A percentile compares a stretch with the other conserved stretches of the same genome.
phyloP scores from a whole-genome alignment of 208 protist genomes.

The Crithidia brevicula region DNA sequence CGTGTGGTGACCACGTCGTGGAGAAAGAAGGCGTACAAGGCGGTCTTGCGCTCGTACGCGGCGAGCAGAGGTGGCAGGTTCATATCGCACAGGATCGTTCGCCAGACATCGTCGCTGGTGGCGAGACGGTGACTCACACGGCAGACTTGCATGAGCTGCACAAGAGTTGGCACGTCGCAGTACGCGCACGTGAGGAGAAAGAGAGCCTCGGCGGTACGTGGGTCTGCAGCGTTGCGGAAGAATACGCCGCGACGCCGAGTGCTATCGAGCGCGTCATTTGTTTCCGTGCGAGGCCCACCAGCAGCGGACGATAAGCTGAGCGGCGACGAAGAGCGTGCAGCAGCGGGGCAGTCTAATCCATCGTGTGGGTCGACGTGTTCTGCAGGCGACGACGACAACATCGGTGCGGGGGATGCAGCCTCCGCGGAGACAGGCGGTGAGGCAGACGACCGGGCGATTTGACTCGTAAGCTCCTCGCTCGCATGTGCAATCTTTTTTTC shows the following conservation, averaged over 20 bases:
- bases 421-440: neutral
- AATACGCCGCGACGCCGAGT: constrained; percentile 1
- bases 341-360: too few relatives aligned
- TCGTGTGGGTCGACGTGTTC: constrained; percentile 7
- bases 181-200: constrained; percentile 42
- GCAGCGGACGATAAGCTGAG: too few relatives aligned
- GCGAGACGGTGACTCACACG: constrained; percentile 36
- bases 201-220: neutral
- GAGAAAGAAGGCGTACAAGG: constrained; percentile 75
- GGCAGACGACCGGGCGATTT: neutral
- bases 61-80: constrained; percentile 58
- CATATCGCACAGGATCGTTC: constrained; percentile 36
- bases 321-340: too few relatives aligned
- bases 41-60: constrained; percentile 14
- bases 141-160: constrained; percentile 48
- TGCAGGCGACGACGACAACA: neutral
- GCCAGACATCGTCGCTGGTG: constrained; percentile 58
- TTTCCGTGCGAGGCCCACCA: neutral
- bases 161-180: constrained; percentile 44
- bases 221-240: constrained; percentile 11
- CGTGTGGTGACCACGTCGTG: constrained; percentile 66
- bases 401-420: too few relatives aligned
- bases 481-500: neutral
- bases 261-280: neutral
- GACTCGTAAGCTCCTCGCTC: neutral